Conservation (phyloP, 2,329 filamentous ascomycete species). For the Beauveria pseudobassiana region DNA sequence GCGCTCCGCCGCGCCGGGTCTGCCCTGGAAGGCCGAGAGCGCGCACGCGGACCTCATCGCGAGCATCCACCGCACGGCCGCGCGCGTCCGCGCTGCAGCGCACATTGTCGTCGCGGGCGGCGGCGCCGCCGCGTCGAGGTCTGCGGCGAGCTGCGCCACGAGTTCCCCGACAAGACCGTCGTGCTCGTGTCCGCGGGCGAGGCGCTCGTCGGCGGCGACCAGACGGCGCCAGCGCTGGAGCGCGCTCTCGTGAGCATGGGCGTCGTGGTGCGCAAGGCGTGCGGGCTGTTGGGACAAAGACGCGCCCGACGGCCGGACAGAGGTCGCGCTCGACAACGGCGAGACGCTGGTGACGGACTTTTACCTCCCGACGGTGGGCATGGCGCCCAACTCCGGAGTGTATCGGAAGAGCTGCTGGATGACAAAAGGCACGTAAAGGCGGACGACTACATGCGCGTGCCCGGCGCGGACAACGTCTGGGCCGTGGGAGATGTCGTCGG, state of each 20-base stretch:
- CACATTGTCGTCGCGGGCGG: constrained; percentile 51
- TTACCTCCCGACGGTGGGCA: constrained; percentile 50
- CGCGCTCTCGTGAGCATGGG: constrained; percentile 45
- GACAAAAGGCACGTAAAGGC: constrained; percentile 38
- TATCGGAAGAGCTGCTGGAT: constrained; percentile 37
- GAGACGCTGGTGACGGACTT: constrained; percentile 44
- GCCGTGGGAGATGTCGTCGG: constrained; percentile 47
- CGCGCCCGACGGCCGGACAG: constrained; percentile 36
- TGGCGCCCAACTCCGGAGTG: constrained; percentile 49
- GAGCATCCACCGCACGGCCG: constrained; percentile 33
- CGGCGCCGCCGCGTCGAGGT: constrained; percentile 48
- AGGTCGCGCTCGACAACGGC: constrained; percentile 39
- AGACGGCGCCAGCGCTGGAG: constrained; percentile 32
- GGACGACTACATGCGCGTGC: constrained; percentile 44
- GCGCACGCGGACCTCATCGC: constrained; percentile 37
- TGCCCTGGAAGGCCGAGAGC: constrained; percentile 46
- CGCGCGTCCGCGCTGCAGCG: constrained; percentile 35
- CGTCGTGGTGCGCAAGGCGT: constrained; percentile 39
- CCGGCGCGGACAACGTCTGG: constrained; percentile 39
- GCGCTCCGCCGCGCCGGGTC: constrained; percentile 28
- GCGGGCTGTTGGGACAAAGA: constrained; percentile 30
- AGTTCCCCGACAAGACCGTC: constrained; percentile 43
- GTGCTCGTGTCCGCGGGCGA: constrained; percentile 36
- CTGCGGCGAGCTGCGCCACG: constrained; percentile 46
- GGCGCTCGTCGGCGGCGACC: constrained; percentile 37